Evolutionary conservation across 2,329 filamentous ascomycete species (phyloP).

Genomic region (Penicillium sp.): DNA sequence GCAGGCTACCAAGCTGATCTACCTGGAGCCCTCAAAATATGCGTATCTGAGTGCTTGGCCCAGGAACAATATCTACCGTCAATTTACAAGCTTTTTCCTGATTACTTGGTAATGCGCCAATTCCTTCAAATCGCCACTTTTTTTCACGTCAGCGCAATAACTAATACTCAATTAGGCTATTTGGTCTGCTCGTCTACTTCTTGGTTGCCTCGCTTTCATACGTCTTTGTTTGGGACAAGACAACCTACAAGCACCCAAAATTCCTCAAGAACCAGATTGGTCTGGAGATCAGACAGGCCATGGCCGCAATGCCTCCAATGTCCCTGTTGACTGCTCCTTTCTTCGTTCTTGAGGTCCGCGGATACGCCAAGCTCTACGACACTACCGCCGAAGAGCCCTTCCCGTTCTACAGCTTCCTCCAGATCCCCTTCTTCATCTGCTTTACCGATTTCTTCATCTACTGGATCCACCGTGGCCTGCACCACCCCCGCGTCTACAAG

Average conservation of each 20-base stretch:
- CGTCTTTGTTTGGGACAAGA: slow-evolving; percentile 82
- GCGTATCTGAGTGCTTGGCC: slow-evolving; percentile 71
- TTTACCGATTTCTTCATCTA: slow-evolving; percentile 90
- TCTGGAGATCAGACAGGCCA: slow-evolving; percentile 75
- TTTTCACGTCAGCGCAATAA: not conserved
- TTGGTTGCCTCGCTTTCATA: slow-evolving; percentile 75
- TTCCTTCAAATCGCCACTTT: not conserved
- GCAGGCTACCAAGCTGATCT: slow-evolving; percentile 62
- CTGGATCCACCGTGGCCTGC: slow-evolving; percentile 78
- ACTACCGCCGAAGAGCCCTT: slow-evolving; percentile 65
- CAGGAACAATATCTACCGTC: slow-evolving; percentile 68
- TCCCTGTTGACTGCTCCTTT: slow-evolving; percentile 69
- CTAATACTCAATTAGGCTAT: slow-evolving; percentile 54
- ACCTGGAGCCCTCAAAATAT: slow-evolving; percentile 60
- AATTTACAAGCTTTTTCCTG: slow-evolving; percentile 65
- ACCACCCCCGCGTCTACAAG: slow-evolving; percentile 76
- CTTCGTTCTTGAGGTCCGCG: slow-evolving; percentile 74
- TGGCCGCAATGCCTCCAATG: slow-evolving; percentile 70
- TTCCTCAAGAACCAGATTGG: slow-evolving; percentile 89
- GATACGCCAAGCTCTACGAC: slow-evolving; percentile 82
- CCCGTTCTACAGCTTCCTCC: slow-evolving; percentile 65
- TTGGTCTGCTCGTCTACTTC: slow-evolving; percentile 77
- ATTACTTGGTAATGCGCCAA: slow-evolving; percentile 65
- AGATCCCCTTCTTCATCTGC: slow-evolving; percentile 78
- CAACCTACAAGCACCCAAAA: slow-evolving; percentile 78